A percentile compares a stretch with the other conserved stretches of the same genome.
These are phyloP conservation scores for Phytopythium helicoides DNA, from an alignment of 352 stramenopile genomes.

Conservation along the genomic window DNA sequence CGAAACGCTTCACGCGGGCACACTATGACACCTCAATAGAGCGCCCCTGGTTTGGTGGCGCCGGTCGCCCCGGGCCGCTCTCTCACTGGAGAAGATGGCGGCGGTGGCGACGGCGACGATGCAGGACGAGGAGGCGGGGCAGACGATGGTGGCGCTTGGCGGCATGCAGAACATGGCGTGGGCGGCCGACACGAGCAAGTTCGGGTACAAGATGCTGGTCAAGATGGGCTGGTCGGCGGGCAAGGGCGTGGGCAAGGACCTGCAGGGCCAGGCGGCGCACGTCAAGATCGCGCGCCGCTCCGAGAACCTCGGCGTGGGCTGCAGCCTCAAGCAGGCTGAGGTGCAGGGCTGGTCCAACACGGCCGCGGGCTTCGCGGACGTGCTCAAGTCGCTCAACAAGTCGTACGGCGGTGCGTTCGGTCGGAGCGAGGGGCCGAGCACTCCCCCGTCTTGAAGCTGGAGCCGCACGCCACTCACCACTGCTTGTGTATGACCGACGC, in stretches of 20 bases:
- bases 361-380: slow-evolving; percentile 73
- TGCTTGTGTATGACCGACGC: too few relatives aligned
- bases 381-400: slow-evolving; percentile 85
- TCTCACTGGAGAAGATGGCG: slow-evolving; percentile 6
- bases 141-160: slow-evolving; percentile 77
- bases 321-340: slow-evolving; percentile 85
- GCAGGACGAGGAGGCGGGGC: slow-evolving; percentile 16
- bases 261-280: slow-evolving; percentile 87
- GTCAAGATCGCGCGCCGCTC: slow-evolving; percentile 87
- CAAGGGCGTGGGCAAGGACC: slow-evolving; percentile 91
- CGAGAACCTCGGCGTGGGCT: slow-evolving; percentile 90
- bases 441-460: too few relatives aligned
- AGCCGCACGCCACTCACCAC: too few relatives aligned
- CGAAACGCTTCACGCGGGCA: too few relatives aligned
- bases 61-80: too few relatives aligned
- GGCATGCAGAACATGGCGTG: slow-evolving; percentile 89
- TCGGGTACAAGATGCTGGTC: slow-evolving; percentile 93
- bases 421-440: too few relatives aligned
- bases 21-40: too few relatives aligned
- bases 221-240: slow-evolving; percentile 97
- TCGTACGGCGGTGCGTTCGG: slow-evolving; percentile 54
- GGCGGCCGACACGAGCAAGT: slow-evolving; percentile 89
- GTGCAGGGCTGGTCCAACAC: slow-evolving; percentile 87
- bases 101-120: slow-evolving; percentile 15
- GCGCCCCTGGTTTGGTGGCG: too few relatives aligned